Evolutionary conservation across 805 yeast species (phyloP).

Genomic region (Schizosaccharomyces cryophilus): DNA sequence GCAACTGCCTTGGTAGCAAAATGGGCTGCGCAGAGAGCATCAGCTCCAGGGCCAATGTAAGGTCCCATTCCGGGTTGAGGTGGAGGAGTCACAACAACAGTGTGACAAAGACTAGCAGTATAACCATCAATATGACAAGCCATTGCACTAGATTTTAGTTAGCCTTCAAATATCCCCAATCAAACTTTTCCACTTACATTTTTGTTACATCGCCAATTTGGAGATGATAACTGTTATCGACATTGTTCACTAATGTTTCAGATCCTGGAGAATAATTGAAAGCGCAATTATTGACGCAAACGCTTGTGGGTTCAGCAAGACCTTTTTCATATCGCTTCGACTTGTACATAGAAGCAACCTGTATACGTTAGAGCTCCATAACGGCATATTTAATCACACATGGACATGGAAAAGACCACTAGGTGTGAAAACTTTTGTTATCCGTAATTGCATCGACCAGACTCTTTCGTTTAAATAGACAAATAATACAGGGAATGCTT

Average conservation of each 20-base stretch:
- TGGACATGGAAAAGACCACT: neutral
- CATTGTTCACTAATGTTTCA: neutral
- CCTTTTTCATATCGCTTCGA: conserved; percentile 45
- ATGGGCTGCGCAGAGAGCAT: conserved; percentile 70
- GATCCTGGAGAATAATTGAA: conserved; percentile 49
- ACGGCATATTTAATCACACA: conserved; percentile 16
- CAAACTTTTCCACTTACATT: conserved; percentile 14
- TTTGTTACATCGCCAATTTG: conserved; percentile 66
- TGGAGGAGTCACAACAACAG: conserved; percentile 25
- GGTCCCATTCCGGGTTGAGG: conserved; percentile 25
- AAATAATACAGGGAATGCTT: neutral
- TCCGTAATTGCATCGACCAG: too few relatives aligned
- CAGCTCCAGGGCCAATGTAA: conserved; percentile 60
- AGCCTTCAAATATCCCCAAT: neutral
- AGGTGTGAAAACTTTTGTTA: neutral
- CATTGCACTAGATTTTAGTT: conserved; percentile 17
- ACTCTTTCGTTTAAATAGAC: too few relatives aligned
- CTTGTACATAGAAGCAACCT: conserved; percentile 36
- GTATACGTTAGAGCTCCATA: conserved; percentile 20
- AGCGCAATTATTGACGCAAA: conserved; percentile 60
- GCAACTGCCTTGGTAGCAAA: conserved; percentile 74
- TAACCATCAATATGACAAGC: conserved; percentile 94
- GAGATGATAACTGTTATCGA: conserved; percentile 4
- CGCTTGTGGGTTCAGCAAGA: conserved; percentile 71
- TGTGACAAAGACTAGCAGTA: conserved; percentile 68